Evolutionary conservation across 345 rosid genomes (phyloP), one percentile per base, ranked within the genome.

Genomic region (Toxicodendron radicans): DNA sequence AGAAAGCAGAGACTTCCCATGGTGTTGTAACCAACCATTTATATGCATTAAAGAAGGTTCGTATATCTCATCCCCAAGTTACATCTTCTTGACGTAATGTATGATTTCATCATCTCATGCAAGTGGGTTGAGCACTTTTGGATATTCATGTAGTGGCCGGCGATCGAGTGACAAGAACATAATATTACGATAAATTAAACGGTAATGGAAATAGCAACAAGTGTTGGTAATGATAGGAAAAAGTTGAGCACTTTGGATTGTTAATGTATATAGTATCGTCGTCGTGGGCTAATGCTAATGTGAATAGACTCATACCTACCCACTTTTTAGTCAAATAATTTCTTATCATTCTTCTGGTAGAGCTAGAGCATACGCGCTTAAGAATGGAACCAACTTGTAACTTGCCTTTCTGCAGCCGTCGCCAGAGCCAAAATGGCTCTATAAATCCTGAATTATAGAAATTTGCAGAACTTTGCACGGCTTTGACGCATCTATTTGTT

Each of bases 271-370:
- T 63, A 8, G 4, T n/a, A n/a, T n/a, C n/a, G n/a, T n/a, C 16
- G 64, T 10, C n/a, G 12, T 18, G 62, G 13, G 21, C 43, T 33
- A 32, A 11, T 61, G 45, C 1, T 64, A 41, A 64, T 64, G 32
- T 64, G 67, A 64, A 64, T 20, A 38, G 51, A 16, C 67, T 18
- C 9, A 17, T 38, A 35, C 30, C 67, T 30, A 61, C n/a, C 65
- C 16, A n/a, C n/a, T 16, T 51, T 51, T 51, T 51, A 51, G 54
- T 51, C 54, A 51, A 12, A 51, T 51, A 51, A 12, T 51, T 16
- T 51, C 30, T 18, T 14, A 51, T 18, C 43, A 7, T 51, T 14
- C 54, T 13, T 51, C 5, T 3, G 16, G 51, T 46, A 27, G 30
- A 27, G 30, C 30, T 27, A 27, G 30, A 2, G 10, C 51, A 51